Conservation (phyloP, 2,329 filamentous ascomycete species). For the Zalaria obscura region DNA sequence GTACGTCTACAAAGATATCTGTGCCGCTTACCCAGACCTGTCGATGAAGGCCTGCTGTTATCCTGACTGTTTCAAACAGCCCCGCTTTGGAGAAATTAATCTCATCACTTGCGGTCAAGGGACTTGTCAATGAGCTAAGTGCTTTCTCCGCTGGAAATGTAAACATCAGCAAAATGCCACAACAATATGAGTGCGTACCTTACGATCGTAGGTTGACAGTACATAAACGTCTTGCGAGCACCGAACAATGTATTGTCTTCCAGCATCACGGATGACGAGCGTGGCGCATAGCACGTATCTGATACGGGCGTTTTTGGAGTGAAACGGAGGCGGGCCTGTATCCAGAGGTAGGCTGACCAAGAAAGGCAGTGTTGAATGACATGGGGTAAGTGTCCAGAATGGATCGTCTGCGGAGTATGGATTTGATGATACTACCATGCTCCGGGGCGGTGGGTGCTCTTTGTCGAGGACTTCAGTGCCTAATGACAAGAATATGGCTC, state of each 20-base stretch:
- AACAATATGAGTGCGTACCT: conserved; percentile 6
- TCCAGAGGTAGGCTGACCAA: conserved; percentile 38
- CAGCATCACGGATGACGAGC: conserved; percentile 31
- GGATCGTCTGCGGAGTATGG: conserved; percentile 22
- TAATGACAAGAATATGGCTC: conserved; percentile 36
- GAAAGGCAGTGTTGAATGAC: conserved; percentile 34
- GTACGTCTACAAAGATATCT: conserved; percentile 39
- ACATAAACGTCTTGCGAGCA: conserved; percentile 35
- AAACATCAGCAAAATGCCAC: background rate
- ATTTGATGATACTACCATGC: conserved; percentile 32
- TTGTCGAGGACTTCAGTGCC: conserved; percentile 37
- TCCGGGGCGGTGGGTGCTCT: conserved; percentile 34
- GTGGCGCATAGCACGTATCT: conserved; percentile 35
- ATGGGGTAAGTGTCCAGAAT: conserved; percentile 36
- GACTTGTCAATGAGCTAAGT: conserved; percentile 37
- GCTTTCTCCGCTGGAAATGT: conserved; percentile 33
- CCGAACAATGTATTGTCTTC: conserved; percentile 34
- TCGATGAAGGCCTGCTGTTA: conserved; percentile 41
- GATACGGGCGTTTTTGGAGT: conserved; percentile 36
- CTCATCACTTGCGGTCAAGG: conserved; percentile 35
- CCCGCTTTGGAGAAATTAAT: conserved; percentile 25
- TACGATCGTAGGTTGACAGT: conserved; percentile 40
- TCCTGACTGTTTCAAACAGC: conserved; percentile 27
- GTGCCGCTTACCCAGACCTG: conserved; percentile 45
- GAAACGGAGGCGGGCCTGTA: conserved; percentile 39